Conservation (phyloP, 495 filamentous ascomycete genomes). For the Aspergillus baeticus region DNA sequence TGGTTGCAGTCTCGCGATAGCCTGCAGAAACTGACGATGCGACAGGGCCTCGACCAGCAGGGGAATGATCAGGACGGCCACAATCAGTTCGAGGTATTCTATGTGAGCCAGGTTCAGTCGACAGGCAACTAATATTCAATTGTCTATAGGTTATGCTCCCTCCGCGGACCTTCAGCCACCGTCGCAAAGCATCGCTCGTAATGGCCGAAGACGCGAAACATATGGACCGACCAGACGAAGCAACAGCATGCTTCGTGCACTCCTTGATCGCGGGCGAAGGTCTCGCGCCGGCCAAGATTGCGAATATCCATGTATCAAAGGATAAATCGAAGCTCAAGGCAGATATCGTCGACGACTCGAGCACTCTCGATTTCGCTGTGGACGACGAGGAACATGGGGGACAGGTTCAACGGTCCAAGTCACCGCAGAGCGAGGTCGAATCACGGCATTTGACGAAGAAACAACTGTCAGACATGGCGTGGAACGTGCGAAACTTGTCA, state of each 20-base stretch:
- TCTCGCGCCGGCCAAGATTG: slow-evolving; percentile 12
- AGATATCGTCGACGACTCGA: slow-evolving; percentile 22
- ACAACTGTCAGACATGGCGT: slow-evolving; percentile 92
- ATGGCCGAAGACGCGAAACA: slow-evolving; percentile 47
- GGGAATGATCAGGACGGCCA: slow-evolving; percentile 44
- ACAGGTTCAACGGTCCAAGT: slow-evolving; percentile 24
- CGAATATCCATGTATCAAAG: slow-evolving; percentile 6
- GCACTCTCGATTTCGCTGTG: slow-evolving; percentile 20
- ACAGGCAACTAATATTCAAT: background rate
- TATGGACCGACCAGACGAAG: slow-evolving; percentile 41
- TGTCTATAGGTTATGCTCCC: slow-evolving; percentile 67
- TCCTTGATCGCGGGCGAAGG: slow-evolving; percentile 63
- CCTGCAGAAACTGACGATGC: slow-evolving; percentile 6
- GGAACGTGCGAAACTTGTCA: slow-evolving; percentile 86
- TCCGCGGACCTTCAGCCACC: slow-evolving; percentile 62
- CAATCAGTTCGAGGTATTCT: slow-evolving; percentile 48
- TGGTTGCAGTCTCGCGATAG: background rate
- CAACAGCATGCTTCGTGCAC: slow-evolving; percentile 81
- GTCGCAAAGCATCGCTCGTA: slow-evolving; percentile 83
- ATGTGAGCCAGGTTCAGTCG: background rate
- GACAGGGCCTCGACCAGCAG: slow-evolving; percentile 32
- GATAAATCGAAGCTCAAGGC: slow-evolving; percentile 18
- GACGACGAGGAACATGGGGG: slow-evolving; percentile 16
- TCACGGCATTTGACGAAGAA: slow-evolving; percentile 82
- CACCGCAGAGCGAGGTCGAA: slow-evolving; percentile 38